Conservation (phyloP, 1,139 yeast species). For the Saccharomyces hybrid region DNA sequence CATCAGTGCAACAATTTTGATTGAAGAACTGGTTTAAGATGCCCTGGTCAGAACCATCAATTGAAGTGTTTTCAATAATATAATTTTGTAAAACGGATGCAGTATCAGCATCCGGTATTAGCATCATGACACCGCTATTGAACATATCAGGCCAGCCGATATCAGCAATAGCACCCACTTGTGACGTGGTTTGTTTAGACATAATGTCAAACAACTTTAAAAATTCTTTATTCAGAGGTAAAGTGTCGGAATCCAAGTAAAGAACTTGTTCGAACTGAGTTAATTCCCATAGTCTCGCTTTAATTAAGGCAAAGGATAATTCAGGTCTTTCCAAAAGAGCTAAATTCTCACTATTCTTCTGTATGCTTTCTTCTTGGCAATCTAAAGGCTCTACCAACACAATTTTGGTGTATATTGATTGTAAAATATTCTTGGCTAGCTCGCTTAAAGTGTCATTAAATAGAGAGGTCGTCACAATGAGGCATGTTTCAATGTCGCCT, state of each 20-base stretch:
- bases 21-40: slow-evolving; percentile 75
- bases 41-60: slow-evolving; percentile 97
- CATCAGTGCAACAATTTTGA: slow-evolving; percentile 6
- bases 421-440: slow-evolving; percentile 13
- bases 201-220: slow-evolving; percentile 19
- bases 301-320: slow-evolving; percentile 61
- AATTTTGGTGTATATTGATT: slow-evolving; percentile 27
- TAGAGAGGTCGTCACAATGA: slow-evolving; percentile 19
- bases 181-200: slow-evolving; percentile 19
- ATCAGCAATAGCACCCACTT: slow-evolving; percentile 80
- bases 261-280: slow-evolving; percentile 53
- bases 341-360: slow-evolving; percentile 33
- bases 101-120: slow-evolving; percentile 48
- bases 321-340: slow-evolving; percentile 63
- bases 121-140: slow-evolving; percentile 77
- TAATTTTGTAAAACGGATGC: slow-evolving; percentile 40
- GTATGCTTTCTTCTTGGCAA: slow-evolving; percentile 17
- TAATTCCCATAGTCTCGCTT: slow-evolving; percentile 65
- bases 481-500: slow-evolving; percentile 10
- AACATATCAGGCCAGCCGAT: slow-evolving; percentile 94
- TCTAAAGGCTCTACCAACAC: slow-evolving; percentile 27
- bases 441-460: slow-evolving; percentile 15
- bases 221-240: slow-evolving; percentile 42
- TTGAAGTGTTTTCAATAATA: slow-evolving; percentile 41
- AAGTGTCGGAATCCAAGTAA: slow-evolving; percentile 77